These are phyloP conservation scores for Phoenix dactylifera DNA, from an alignment of 176 grass and related monocot genomes.

Conservation along the genomic window DNA sequence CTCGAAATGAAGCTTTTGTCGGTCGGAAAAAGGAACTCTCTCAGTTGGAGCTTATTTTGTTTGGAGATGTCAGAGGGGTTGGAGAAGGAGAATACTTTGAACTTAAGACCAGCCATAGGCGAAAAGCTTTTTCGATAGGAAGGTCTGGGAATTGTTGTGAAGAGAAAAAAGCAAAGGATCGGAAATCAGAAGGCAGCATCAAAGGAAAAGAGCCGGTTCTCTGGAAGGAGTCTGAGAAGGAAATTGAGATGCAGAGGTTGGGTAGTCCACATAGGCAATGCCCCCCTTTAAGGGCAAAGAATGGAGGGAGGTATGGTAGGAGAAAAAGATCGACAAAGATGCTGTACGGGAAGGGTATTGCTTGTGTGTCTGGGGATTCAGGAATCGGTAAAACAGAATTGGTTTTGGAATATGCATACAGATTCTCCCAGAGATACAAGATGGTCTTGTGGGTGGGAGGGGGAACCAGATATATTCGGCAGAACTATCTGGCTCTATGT, in stretches of 20 bases:
- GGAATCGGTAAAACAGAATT: slow-evolving; percentile 97
- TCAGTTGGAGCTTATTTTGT: slow-evolving; percentile 87
- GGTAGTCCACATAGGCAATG: slow-evolving; percentile 20
- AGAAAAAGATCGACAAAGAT: slow-evolving; percentile 69
- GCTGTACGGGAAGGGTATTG: slow-evolving; percentile 92
- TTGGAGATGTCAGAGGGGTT: slow-evolving; percentile 79
- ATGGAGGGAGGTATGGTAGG: slow-evolving; percentile 29
- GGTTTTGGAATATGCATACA: slow-evolving; percentile 93
- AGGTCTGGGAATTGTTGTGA: slow-evolving; percentile 36
- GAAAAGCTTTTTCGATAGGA: slow-evolving; percentile 31
- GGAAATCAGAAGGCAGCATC: slow-evolving; percentile 33
- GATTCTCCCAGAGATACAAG: slow-evolving; percentile 84
- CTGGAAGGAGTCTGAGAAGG: slow-evolving; percentile 89
- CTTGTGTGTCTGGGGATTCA: slow-evolving; percentile 86
- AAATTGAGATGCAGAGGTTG: slow-evolving; percentile 90
- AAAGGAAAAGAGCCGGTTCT: slow-evolving; percentile 82
- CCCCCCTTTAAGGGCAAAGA: slow-evolving; percentile 36
- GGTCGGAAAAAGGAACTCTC: slow-evolving; percentile 92
- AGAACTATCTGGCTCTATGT: slow-evolving; percentile 72
- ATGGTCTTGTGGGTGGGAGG: slow-evolving; percentile 94
- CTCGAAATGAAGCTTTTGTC: slow-evolving; percentile 69
- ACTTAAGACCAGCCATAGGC: slow-evolving; percentile 60
- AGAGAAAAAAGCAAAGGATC: slow-evolving; percentile 10
- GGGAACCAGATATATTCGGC: slow-evolving; percentile 70
- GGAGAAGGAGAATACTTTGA: slow-evolving; percentile 85